These are phyloP conservation scores for Penicillium coprophilum DNA, from an alignment of 495 filamentous ascomycete genomes.

Conservation along the genomic window DNA sequence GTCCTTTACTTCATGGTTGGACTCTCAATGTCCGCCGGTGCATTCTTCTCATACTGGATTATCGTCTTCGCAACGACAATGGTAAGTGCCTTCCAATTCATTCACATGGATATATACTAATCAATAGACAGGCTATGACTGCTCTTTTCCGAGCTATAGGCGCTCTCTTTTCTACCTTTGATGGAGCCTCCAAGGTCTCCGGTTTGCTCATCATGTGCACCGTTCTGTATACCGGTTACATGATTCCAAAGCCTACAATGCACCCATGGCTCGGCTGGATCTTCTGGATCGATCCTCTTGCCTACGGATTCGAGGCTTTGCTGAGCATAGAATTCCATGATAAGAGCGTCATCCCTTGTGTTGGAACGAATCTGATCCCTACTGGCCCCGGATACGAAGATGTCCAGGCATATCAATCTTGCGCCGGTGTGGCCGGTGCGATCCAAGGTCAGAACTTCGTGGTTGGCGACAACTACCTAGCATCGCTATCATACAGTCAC, in stretches of 20 bases:
- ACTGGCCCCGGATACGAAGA: constrained; percentile 33
- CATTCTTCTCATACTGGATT: constrained; percentile 55
- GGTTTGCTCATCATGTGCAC: constrained; percentile 36
- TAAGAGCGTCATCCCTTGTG: constrained; percentile 45
- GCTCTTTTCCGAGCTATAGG: constrained; percentile 53
- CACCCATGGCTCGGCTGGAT: constrained; percentile 79
- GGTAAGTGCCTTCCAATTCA: constrained; percentile 14
- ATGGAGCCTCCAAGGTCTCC: constrained; percentile 56
- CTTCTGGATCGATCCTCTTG: constrained; percentile 68
- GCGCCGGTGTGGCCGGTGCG: constrained; percentile 53
- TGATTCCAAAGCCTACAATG: constrained; percentile 68
- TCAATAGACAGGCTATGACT: constrained; percentile 40
- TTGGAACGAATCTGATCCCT: constrained; percentile 48
- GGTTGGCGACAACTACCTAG: constrained; percentile 49
- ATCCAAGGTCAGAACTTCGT: constrained; percentile 41
- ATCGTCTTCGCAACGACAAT: constrained; percentile 44
- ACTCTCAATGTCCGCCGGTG: constrained; percentile 43
- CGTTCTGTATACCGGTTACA: constrained; percentile 58
- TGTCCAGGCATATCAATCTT: constrained; percentile 41
- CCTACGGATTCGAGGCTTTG: constrained; percentile 70
- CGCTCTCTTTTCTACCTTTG: constrained; percentile 49
- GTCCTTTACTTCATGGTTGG: constrained; percentile 75
- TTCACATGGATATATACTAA: background rate
- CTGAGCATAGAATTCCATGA: constrained; percentile 65
- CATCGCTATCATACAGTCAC: constrained; percentile 49